A percentile compares a stretch with the other conserved stretches of the same genome.
Evolutionary conservation across 2,329 filamentous ascomycete species (phyloP).

Genomic region (Ascomycota sp.): DNA sequence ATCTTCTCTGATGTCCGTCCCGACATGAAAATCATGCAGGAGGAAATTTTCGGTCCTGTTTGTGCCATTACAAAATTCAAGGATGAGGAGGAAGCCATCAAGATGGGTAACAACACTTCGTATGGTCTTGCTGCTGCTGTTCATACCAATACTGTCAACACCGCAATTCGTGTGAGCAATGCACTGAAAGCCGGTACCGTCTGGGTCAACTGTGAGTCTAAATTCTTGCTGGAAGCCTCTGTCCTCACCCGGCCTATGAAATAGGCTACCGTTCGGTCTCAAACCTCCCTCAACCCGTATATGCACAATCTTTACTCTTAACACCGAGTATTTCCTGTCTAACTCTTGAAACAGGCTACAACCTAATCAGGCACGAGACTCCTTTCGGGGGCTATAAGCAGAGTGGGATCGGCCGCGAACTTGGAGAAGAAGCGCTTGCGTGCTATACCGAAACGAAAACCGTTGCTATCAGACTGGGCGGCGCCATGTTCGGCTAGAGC

Average conservation of each 20-base stretch:
- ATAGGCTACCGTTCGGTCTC: too few species aligned
- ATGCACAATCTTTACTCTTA: too few species aligned
- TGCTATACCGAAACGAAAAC: constrained; percentile 53
- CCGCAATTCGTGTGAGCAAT: constrained; percentile 61
- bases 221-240: neutral
- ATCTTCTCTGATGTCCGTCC: constrained; percentile 67
- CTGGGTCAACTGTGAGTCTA: constrained; percentile 26
- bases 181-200: constrained; percentile 48
- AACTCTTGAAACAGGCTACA: constrained; percentile 29
- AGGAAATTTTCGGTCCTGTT: constrained; percentile 86
- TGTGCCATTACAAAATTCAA: constrained; percentile 74
- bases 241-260: too few species aligned
- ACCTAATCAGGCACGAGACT: constrained; percentile 45
- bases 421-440: constrained; percentile 44
- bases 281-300: too few species aligned
- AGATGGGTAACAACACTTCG: constrained; percentile 50
- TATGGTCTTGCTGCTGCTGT: constrained; percentile 73
- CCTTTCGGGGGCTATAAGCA: constrained; percentile 62
- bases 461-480: constrained; percentile 26
- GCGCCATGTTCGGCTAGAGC: constrained; percentile 6
- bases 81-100: constrained; percentile 58
- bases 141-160: constrained; percentile 68
- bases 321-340: too few species aligned
- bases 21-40: constrained; percentile 80
- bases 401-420: constrained; percentile 57